These are phyloP conservation scores for Lepidium sativum DNA, from an alignment of 345 rosid species.

Conservation along the genomic window DNA sequence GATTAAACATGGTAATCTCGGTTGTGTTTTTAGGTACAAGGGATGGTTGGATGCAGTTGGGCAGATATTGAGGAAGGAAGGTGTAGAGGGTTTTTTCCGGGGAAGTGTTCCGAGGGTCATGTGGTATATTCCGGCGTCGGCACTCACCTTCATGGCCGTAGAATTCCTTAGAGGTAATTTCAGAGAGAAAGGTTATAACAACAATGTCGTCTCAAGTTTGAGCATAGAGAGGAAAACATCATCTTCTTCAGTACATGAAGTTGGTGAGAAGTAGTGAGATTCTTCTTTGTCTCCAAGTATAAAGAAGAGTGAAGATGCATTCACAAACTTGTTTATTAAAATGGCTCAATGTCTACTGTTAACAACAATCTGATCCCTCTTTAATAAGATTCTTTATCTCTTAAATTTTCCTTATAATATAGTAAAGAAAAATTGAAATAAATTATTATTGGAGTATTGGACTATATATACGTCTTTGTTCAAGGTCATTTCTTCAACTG, in stretches of 20 bases:
- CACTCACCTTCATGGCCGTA: conserved; percentile 95
- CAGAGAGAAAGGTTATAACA: conserved; percentile 34
- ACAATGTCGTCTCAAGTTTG: conserved; percentile 28
- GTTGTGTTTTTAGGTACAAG: conserved; percentile 41
- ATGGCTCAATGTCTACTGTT: not conserved
- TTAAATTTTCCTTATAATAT: not conserved
- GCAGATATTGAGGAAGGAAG: conserved; percentile 65
- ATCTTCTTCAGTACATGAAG: conserved; percentile 31
- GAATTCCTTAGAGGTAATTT: conserved; percentile 76
- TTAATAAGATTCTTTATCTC: not conserved
- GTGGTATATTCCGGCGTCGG: conserved; percentile 95
- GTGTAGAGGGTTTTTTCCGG: conserved; percentile 63
- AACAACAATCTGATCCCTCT: conserved; percentile 8
- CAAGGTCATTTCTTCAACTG: not conserved
- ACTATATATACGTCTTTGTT: not conserved
- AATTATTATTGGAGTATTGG: not conserved
- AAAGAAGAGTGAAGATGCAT: not conserved
- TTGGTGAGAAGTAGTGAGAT: conserved; percentile 27
- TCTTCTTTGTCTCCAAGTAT: not conserved
- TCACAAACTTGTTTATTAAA: conserved; percentile 20
- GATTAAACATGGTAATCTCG: not conserved
- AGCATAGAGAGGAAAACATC: conserved; percentile 48
- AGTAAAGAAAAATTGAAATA: not conserved
- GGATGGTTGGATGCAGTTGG: conserved; percentile 75
- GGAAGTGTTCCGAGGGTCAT: conserved; percentile 89